phyloP scores from a whole-genome alignment of 768 basidiomycete genomes.

The Inosperma sp. region DNA sequence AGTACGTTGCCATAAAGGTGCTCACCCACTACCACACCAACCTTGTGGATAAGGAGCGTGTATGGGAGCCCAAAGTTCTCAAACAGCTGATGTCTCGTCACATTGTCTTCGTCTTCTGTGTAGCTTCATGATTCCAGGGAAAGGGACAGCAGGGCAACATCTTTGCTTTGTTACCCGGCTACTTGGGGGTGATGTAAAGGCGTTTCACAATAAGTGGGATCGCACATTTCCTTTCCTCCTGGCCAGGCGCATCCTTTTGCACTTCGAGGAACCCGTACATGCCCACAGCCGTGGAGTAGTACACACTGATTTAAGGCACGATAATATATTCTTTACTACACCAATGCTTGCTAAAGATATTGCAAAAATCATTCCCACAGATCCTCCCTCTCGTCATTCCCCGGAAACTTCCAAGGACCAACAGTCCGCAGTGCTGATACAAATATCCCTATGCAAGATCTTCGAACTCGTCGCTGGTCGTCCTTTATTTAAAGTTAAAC shows the following conservation, averaged over 20 bases:
- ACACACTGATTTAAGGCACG: background rate
- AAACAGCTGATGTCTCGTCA: no score
- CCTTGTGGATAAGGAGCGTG: background rate
- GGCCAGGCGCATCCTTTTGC: background rate
- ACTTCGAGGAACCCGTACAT: background rate
- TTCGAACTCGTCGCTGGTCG: conserved; percentile 16
- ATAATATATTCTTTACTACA: background rate
- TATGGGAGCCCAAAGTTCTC: background rate
- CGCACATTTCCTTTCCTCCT: background rate
- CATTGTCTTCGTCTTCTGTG: background rate
- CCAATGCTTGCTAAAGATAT: background rate
- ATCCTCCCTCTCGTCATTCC: background rate
- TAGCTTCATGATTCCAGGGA: background rate
- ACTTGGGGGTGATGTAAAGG: background rate
- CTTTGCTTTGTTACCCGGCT: background rate
- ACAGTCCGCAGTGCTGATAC: no score
- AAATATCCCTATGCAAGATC: no score
- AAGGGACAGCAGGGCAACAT: background rate
- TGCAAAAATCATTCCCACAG: background rate
- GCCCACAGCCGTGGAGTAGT: background rate
- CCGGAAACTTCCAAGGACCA: background rate
- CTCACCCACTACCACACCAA: no score
- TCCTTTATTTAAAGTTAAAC: conserved; percentile 12
- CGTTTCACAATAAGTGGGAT: background rate
- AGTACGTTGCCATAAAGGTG: background rate